Conservation (phyloP, 139 green algal species). For the Closterium sp. region DNA sequence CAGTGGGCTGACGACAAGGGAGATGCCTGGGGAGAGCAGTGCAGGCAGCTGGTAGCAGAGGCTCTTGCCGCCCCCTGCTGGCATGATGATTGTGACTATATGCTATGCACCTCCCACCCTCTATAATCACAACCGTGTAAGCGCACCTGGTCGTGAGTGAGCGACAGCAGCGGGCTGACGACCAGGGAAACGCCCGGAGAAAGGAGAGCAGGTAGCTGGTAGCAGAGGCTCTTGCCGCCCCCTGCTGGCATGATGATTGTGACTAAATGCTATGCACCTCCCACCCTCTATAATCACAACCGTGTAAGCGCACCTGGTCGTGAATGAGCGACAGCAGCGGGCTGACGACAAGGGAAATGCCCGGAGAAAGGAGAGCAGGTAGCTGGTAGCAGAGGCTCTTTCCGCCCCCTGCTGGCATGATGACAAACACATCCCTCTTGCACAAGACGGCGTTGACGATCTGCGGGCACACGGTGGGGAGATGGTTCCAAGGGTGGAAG, state of each 20-base stretch:
- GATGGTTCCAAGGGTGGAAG: no score
- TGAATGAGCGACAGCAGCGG: slow-evolving; percentile 95
- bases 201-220: slow-evolving; percentile 73
- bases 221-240: slow-evolving; percentile 57
- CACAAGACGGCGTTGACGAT: slow-evolving; percentile 78
- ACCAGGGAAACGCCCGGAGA: slow-evolving; percentile 81
- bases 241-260: slow-evolving; percentile 79
- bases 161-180: slow-evolving; percentile 87
- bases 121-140: slow-evolving; percentile 48
- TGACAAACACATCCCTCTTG: slow-evolving; percentile 70
- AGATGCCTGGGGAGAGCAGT: slow-evolving; percentile 72
- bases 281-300: no score
- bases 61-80: slow-evolving; percentile 68
- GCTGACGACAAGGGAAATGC: slow-evolving; percentile 89
- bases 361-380: slow-evolving; percentile 17
- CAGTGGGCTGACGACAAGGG: slow-evolving; percentile 92
- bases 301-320: slow-evolving; percentile 36
- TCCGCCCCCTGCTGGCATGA: slow-evolving; percentile 78
- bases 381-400: slow-evolving; percentile 39
- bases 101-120: neutral
- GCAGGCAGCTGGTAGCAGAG: slow-evolving; percentile 76
- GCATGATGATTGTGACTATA: slow-evolving; percentile 66
- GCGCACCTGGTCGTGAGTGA: neutral
- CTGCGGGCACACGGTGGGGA: slow-evolving; percentile 35
- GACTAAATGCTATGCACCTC: neutral